Evolutionary conservation across 345 rosid genomes (phyloP).

Genomic region (Arabis alpina): DNA sequence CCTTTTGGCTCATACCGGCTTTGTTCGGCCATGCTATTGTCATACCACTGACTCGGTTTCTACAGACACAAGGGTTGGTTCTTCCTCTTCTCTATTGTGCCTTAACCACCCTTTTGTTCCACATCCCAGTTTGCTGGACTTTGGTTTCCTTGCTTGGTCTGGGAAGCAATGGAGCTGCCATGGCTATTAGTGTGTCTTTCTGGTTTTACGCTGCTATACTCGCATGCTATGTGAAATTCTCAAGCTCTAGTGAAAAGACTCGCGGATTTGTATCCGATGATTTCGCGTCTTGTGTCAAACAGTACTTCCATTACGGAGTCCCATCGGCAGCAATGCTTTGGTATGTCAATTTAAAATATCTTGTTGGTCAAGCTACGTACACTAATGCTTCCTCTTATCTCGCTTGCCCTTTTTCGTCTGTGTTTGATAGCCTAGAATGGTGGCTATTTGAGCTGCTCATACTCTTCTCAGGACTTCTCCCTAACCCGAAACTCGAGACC

Average conservation of each 20-base stretch:
- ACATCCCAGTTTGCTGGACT: constrained; percentile 28
- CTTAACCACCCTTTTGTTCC: constrained; percentile 34
- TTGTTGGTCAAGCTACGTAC: constrained; percentile 1
- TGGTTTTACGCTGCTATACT: constrained; percentile 54
- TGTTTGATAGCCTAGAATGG: constrained; percentile 57
- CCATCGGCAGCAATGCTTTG: constrained; percentile 61
- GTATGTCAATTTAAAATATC: constrained; percentile 27
- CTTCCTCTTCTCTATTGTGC: constrained; percentile 28
- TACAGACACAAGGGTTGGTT: constrained; percentile 37
- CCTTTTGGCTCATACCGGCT: constrained; percentile 38
- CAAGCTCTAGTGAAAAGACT: constrained; percentile 49
- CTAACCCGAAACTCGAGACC: constrained; percentile 63
- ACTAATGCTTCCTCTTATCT: neutral
- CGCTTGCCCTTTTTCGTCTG: neutral
- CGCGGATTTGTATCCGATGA: constrained; percentile 21
- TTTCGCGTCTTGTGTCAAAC: constrained; percentile 33
- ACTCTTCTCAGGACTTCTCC: constrained; percentile 53
- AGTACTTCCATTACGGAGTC: constrained; percentile 48
- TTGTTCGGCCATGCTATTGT: constrained; percentile 35
- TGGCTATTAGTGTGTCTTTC: constrained; percentile 51
- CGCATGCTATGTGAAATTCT: constrained; percentile 45
- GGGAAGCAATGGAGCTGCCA: constrained; percentile 51
- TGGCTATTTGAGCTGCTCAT: constrained; percentile 62
- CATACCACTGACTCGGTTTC: constrained; percentile 35
- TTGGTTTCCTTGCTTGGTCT: constrained; percentile 29